Evolutionary conservation across 768 basidiomycete genomes (phyloP).

Genomic region (Tricholoma bakamatsutake): DNA sequence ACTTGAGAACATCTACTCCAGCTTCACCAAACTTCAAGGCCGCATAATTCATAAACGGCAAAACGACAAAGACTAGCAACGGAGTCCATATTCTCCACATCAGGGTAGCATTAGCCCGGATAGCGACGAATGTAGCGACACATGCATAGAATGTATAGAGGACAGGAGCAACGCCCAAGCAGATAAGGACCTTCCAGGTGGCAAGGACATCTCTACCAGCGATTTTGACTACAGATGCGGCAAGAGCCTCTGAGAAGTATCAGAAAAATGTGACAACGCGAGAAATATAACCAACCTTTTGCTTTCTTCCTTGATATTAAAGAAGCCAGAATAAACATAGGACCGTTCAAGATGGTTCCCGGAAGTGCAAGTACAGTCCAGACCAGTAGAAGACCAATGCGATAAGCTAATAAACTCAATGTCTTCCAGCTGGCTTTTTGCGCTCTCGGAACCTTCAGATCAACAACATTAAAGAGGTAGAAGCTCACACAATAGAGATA

Average conservation of each 20-base stretch:
- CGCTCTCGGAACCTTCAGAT: slow-evolving; percentile 72
- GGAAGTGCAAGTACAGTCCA: slow-evolving; percentile 88
- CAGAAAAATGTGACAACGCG: neutral
- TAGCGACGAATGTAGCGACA: slow-evolving; percentile 67
- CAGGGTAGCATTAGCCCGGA: slow-evolving; percentile 57
- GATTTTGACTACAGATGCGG: slow-evolving; percentile 91
- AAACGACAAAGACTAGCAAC: slow-evolving; percentile 59
- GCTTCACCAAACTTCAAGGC: slow-evolving; percentile 97
- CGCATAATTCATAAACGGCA: slow-evolving; percentile 89
- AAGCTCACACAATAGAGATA: slow-evolving; percentile 6
- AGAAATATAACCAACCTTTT: slow-evolving; percentile 49
- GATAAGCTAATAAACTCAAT: slow-evolving; percentile 76
- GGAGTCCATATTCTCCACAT: slow-evolving; percentile 72
- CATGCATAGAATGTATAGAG: slow-evolving; percentile 81
- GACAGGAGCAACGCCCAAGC: slow-evolving; percentile 83
- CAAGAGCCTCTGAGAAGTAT: slow-evolving; percentile 73
- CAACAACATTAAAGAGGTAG: slow-evolving; percentile 4
- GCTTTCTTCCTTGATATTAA: slow-evolving; percentile 86
- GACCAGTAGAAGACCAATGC: slow-evolving; percentile 64
- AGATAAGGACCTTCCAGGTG: slow-evolving; percentile 96
- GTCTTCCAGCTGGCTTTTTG: slow-evolving; percentile 85
- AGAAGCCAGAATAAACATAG: slow-evolving; percentile 88
- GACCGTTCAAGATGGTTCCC: slow-evolving; percentile 86
- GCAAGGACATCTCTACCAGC: slow-evolving; percentile 96
- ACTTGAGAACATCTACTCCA: slow-evolving; percentile 97